Evolutionary conservation across 164 flowering plant species (phyloP), one percentile per base, ranked within the genome.

Genomic region (Warburgia ugandensis): DNA sequence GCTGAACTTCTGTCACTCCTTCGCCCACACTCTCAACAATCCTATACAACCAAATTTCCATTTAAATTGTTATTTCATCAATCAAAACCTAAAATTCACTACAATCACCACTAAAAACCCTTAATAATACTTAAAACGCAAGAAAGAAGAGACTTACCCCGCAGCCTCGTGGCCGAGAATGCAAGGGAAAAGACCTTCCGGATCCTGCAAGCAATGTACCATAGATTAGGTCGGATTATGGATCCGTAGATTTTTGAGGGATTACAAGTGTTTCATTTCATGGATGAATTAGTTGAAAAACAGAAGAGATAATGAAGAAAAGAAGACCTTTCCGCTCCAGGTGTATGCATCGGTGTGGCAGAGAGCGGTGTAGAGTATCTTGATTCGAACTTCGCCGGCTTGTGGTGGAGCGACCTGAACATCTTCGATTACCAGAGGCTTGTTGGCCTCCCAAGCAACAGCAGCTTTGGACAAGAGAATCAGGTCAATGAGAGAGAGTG

Each of bases 121-220:
- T n/a, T n/a, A n/a, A n/a, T n/a, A n/a, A n/a, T n/a, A n/a, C n/a
- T n/a, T n/a, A n/a, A n/a, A 26, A 45, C n/a, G 23, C 10, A 20
- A 3, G 11, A 21, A 25, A 12, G 9, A 12, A 21, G 27, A 8
- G 47, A 28, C 78, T 31, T 76, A 86, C 99, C 96, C 99, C 31
- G 99, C 99, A 64, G 97, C 99, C 65, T 94, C 99, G 58, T 89
- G 99, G 59, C 99, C 99, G 58, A 94, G 94, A 70, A 94, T 84
- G 47, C 99, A 86, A 0, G 99, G 97, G 71, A 94, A 89, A 55
- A 94, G 81, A 54, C 95, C 97, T 60, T 94, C 99, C 50, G 95
- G 97, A 67, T 94, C 99, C 99, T 94, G 76, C 52, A 66, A 42
- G 17, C 25, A 37, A 3, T 5, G 48, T 9, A 12, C 2, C 2